Base-by-base conservation (phyloP, 495 filamentous ascomycete species). In the Penicillium mononematosum region DNA sequence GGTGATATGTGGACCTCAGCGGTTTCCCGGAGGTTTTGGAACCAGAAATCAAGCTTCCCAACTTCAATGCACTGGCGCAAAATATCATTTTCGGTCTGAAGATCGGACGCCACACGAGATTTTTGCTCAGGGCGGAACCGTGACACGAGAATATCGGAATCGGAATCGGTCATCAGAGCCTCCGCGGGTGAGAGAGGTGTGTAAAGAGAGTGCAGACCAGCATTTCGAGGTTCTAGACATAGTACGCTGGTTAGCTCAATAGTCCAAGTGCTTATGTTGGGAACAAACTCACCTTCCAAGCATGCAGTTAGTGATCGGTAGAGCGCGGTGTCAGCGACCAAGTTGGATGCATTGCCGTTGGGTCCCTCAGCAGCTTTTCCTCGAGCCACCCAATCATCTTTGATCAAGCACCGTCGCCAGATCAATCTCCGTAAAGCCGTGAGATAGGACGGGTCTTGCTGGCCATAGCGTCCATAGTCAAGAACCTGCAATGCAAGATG, bases 391-490 rank as follows among this genome's bases (percentile, higher is more conserved):
- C 90, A 96, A 66, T 96, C 83, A 64, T 96, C 90, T 45, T 82
- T 81, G 50, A 91, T 80, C 58, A 86, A 84, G 63, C 88, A 89
- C 38, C 92, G 84, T 60, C 91, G 84, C 91, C 92, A 96, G 53
- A 96, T 87, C 27, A 93, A 78, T 36, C 83, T 85, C 60, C 87
- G 82, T 42, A 85, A 72, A 46, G 79, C 71, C 32, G 84, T 75
- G 39, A 77, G 68, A 34, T 81, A 80, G 2, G 80, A 80, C n/a
- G 70, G 62, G 44, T 79, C 70, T 42, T 63, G 70, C 14, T 78
- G 73, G 24, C 76, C 72, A 58, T 80, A 76, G 20, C 78, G 78
- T 42, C 81, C 78, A 38, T 81, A 75, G 49, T 78, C 78, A 8
- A 93, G 79, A 1, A 87, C 85, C 41, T 83, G 78, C 45, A 96